These are phyloP conservation scores for Lophiostoma macrostomum DNA, from an alignment of 495 filamentous ascomycete species.

Conservation along the genomic window DNA sequence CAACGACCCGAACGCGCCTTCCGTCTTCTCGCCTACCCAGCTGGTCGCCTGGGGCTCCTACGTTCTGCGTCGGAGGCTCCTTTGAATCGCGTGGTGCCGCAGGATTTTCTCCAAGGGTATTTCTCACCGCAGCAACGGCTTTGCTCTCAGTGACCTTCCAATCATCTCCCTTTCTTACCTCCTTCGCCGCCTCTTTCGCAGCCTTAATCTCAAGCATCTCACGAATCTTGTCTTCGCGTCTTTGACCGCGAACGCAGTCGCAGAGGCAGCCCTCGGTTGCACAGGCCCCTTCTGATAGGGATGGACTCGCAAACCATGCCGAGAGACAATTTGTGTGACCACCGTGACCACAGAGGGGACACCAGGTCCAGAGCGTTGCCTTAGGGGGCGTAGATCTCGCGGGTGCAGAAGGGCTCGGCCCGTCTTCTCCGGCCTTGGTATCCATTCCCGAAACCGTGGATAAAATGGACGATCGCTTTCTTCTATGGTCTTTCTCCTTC, in stretches of 20 bases:
- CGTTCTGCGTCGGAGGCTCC: neutral
- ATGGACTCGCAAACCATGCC: slow-evolving; percentile 34
- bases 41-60: neutral
- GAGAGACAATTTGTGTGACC: slow-evolving; percentile 38
- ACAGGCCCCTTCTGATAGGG: slow-evolving; percentile 36
- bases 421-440: neutral
- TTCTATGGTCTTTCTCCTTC: slow-evolving; percentile 14
- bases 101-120: slow-evolving; percentile 13
- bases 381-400: slow-evolving; percentile 2
- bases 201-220: slow-evolving; percentile 18
- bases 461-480: slow-evolving; percentile 23
- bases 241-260: slow-evolving; percentile 34
- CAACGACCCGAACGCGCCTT: slow-evolving; percentile 30
- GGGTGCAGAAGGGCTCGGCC: slow-evolving; percentile 15
- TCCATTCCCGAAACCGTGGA: neutral
- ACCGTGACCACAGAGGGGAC: slow-evolving; percentile 40
- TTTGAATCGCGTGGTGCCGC: neutral
- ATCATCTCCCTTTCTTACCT: slow-evolving; percentile 30
- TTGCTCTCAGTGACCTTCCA: slow-evolving; percentile 32
- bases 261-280: slow-evolving; percentile 40
- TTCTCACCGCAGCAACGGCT: slow-evolving; percentile 27
- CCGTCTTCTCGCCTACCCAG: slow-evolving; percentile 12
- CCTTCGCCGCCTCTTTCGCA: slow-evolving; percentile 21
- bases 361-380: slow-evolving; percentile 36
- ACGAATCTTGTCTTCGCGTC: slow-evolving; percentile 28